Evolutionary conservation across 169 alveolate species (phyloP).

Genomic region (Cryptosporidium andersoni): DNA sequence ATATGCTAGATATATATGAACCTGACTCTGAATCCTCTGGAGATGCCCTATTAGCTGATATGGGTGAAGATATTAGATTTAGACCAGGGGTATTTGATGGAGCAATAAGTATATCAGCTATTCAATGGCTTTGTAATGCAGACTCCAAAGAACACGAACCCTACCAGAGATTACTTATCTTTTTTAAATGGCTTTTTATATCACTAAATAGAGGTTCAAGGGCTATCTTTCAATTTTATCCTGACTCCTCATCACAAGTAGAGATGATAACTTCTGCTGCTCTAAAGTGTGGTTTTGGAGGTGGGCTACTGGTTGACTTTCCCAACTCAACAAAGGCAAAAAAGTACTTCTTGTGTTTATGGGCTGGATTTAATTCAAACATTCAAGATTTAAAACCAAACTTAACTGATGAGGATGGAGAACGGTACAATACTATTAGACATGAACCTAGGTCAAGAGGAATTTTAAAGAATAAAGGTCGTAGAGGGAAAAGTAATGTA

Average conservation of each 20-base stretch:
- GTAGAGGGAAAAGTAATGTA: conserved; percentile 52
- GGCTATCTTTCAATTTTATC: conserved; percentile 95
- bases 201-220: conserved; percentile 88
- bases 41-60: conserved; percentile 91
- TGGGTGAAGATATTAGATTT: conserved; percentile 90
- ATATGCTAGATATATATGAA: conserved; percentile 79
- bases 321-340: conserved; percentile 96
- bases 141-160: conserved; percentile 91
- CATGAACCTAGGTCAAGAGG: conserved; percentile 55
- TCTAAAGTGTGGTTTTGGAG: conserved; percentile 92
- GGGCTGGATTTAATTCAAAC: conserved; percentile 86
- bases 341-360: conserved; percentile 91
- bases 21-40: conserved; percentile 83
- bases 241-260: conserved; percentile 92
- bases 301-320: conserved; percentile 95
- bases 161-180: conserved; percentile 85
- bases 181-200: conserved; percentile 88
- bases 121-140: conserved; percentile 96
- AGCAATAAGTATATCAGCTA: conserved; percentile 91
- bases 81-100: conserved; percentile 91
- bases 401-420: conserved; percentile 76
- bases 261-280: conserved; percentile 93
- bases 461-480: conserved; percentile 16
- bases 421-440: conserved; percentile 4
- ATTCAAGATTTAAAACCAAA: conserved; percentile 73